phyloP scores from a whole-genome alignment of 345 rosid species.

The Lepidium aucheri region DNA sequence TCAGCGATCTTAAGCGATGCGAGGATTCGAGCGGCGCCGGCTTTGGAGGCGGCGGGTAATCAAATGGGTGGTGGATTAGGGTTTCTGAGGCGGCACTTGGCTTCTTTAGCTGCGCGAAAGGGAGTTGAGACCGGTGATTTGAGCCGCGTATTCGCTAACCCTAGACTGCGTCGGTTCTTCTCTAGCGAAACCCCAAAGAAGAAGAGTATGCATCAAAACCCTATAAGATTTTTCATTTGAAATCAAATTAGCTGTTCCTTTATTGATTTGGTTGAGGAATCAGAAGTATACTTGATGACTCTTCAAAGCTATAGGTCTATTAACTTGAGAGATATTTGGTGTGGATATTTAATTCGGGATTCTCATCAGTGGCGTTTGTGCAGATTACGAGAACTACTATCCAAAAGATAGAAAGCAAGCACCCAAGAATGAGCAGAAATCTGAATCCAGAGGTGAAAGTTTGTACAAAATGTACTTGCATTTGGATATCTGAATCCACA shows the following conservation, averaged over 20 bases:
- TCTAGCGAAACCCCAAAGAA: slow-evolving; percentile 66
- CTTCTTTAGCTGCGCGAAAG: slow-evolving; percentile 39
- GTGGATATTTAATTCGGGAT: not conserved
- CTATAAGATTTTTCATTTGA: not conserved
- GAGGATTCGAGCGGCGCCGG: slow-evolving; percentile 1
- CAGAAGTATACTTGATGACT: not conserved
- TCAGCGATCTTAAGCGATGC: slow-evolving; percentile 25
- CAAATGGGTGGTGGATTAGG: slow-evolving; percentile 36
- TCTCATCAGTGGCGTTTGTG: slow-evolving; percentile 4
- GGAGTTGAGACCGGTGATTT: slow-evolving; percentile 32
- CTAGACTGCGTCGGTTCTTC: slow-evolving; percentile 53
- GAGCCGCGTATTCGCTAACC: slow-evolving; percentile 55
- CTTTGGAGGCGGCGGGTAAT: slow-evolving; percentile 18
- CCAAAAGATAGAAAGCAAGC: slow-evolving; percentile 66
- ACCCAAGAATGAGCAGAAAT: slow-evolving; percentile 70
- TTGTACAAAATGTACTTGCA: not conserved
- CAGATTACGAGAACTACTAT: slow-evolving; percentile 79
- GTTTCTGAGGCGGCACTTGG: slow-evolving; percentile 46
- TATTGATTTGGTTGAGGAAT: not conserved
- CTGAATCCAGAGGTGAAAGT: slow-evolving; percentile 53
- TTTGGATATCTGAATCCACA: not conserved
- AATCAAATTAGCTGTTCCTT: not conserved
- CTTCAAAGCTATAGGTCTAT: not conserved
- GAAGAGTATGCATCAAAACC: slow-evolving; percentile 15
- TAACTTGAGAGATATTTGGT: not conserved